phyloP scores from a whole-genome alignment of 1,284 basidiomycete genomes.

The Pterulicium gracile region DNA sequence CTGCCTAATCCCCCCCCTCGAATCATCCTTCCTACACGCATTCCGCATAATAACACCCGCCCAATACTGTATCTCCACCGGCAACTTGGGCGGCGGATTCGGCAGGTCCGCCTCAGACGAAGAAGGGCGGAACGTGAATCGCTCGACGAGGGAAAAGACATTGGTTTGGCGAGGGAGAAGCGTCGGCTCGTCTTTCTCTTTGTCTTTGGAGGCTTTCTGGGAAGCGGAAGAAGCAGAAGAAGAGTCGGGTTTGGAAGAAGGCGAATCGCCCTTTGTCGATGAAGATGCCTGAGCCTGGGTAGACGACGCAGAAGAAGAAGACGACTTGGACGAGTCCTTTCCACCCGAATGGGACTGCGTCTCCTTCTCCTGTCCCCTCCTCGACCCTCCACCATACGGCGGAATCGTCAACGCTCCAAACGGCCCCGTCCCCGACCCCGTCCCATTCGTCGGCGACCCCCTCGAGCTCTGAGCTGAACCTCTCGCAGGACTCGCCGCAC shows the following conservation, averaged over 20 bases:
- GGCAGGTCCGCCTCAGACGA: slow-evolving; percentile 67
- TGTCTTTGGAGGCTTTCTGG: no score
- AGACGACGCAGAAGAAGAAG: slow-evolving; percentile 7
- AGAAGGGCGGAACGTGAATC: slow-evolving; percentile 90
- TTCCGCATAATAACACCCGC: slow-evolving; percentile 99
- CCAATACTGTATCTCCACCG: slow-evolving; percentile 96
- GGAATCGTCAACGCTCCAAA: slow-evolving; percentile 27
- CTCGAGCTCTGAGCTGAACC: not conserved
- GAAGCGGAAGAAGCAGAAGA: no score
- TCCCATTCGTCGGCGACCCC: slow-evolving; percentile 3
- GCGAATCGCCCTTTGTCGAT: no score
- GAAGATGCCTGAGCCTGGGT: no score
- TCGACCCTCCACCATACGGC: slow-evolving; percentile 9
- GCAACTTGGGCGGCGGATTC: slow-evolving; percentile 63
- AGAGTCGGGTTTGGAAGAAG: no score
- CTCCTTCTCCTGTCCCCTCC: slow-evolving; percentile 33
- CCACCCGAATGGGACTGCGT: slow-evolving; percentile 13
- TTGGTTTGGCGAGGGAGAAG: slow-evolving; percentile 53
- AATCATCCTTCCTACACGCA: slow-evolving; percentile 95
- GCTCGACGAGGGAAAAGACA: slow-evolving; percentile 92
- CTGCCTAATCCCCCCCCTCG: slow-evolving; percentile 85
- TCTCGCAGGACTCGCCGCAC: no score
- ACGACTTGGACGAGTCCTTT: slow-evolving; percentile 13
- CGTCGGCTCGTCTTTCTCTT: slow-evolving; percentile 11
- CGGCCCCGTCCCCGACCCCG: slow-evolving; percentile 16